Evolutionary conservation across 1,284 basidiomycete genomes (phyloP).

Genomic region (Athelia psychrophila): DNA sequence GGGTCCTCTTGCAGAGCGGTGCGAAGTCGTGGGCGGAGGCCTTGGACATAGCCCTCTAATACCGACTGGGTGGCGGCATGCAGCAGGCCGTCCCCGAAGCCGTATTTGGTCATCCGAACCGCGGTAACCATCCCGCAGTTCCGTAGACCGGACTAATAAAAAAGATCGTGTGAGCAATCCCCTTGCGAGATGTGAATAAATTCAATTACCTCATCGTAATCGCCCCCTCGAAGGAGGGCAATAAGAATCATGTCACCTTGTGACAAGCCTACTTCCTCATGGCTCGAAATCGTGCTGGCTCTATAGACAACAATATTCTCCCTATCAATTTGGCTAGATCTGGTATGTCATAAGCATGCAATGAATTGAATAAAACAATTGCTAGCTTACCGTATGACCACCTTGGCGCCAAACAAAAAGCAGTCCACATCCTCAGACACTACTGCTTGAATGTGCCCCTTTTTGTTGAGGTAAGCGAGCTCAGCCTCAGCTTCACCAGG

Average conservation of each 20-base stretch:
- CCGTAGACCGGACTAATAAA: constrained; percentile 32
- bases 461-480: constrained; percentile 45
- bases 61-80: too few relatives aligned
- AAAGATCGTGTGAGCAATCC: too few relatives aligned
- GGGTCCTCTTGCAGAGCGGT: not conserved
- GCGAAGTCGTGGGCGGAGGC: too few relatives aligned
- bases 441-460: constrained; percentile 50
- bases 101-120: constrained; percentile 34
- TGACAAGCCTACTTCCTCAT: not conserved
- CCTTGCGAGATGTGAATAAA: too few relatives aligned
- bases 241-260: not conserved
- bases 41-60: too few relatives aligned
- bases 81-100: constrained; percentile 45
- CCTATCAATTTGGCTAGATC: not conserved
- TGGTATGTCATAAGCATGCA: not conserved
- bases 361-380: not conserved
- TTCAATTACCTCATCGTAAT: too few relatives aligned
- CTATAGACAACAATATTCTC: constrained; percentile 12
- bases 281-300: not conserved
- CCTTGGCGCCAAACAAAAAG: constrained; percentile 20
- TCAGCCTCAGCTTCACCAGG: constrained; percentile 66
- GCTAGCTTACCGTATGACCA: constrained; percentile 11
- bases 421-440: constrained; percentile 55
- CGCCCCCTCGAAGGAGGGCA: not conserved
- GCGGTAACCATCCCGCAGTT: constrained; percentile 31